phyloP scores from a whole-genome alignment of 1,284 basidiomycete genomes.

The Irpex rosettiformis region DNA sequence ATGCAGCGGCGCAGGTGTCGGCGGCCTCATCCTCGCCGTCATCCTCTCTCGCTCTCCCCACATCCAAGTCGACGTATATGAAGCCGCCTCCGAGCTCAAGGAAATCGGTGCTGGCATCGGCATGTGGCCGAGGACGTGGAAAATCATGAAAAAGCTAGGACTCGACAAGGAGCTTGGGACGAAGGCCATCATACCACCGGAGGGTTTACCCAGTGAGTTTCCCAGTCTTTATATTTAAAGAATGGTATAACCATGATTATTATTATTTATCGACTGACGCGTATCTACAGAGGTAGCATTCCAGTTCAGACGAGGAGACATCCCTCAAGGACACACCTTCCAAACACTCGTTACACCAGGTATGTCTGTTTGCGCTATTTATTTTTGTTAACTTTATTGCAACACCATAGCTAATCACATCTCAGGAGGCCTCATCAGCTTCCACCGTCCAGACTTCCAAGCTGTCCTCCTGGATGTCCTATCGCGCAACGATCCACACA shows the following conservation, averaged over 20 bases:
- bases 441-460: slow-evolving; percentile 46
- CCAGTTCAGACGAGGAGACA: slow-evolving; percentile 32
- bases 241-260: neutral
- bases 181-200: slow-evolving; percentile 22
- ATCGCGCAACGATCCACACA: neutral
- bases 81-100: slow-evolving; percentile 31
- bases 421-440: slow-evolving; percentile 36
- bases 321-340: slow-evolving; percentile 28
- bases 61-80: slow-evolving; percentile 37
- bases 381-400: neutral
- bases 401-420: neutral
- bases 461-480: slow-evolving; percentile 33
- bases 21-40: slow-evolving; percentile 35
- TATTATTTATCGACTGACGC: neutral
- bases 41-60: slow-evolving; percentile 31
- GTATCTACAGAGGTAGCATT: slow-evolving; percentile 25
- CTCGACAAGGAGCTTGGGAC: slow-evolving; percentile 26
- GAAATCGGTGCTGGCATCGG: slow-evolving; percentile 36
- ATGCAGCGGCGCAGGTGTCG: slow-evolving; percentile 36
- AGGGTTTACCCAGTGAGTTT: slow-evolving; percentile 21
- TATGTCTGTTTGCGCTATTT: slow-evolving; percentile 12
- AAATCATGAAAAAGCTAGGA: slow-evolving; percentile 29
- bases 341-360: slow-evolving; percentile 29
- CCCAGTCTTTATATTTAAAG: neutral
- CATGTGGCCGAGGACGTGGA: slow-evolving; percentile 34